Evolutionary conservation across 2,329 filamentous ascomycete species (phyloP), one percentile per base, ranked within the genome.

Genomic region (Claviceps spartinae): DNA sequence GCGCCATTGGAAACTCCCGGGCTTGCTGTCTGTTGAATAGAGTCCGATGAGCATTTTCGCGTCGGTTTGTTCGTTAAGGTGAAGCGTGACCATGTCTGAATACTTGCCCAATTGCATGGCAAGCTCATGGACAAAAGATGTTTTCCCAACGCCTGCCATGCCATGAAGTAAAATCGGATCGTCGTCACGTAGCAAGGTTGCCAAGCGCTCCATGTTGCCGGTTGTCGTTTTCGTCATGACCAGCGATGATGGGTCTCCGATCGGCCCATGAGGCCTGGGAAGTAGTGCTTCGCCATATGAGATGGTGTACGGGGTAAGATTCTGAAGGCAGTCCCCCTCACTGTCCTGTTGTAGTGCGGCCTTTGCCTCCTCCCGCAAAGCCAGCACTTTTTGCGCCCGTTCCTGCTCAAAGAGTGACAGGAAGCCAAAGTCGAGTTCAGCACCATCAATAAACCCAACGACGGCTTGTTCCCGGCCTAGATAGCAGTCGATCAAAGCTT

Each of bases 21-120:
- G 90, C 55, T 84, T 86, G 16, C 85, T 81, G 53, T 89, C 90
- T 22, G 89, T 93, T 1, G 91, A 87, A 68, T 99, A 97, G 64
- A 97, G 81, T 3, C 93, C 93, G 56, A 98, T 81, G 42, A 99
- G 79, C 72, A 95, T 86, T 67, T 98, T 99, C 0, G 91, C 90
- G 68, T 99, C 93, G 2, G 90, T 97, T 67, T 99, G 94, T 67
- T 97, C 93, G 64, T 98, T 98, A 37, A 99, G 74, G 67, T 98
- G 91, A 34, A 99, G 75, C 3, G 91, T 97, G 50, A 98, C 85
- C 82, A 98, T 89, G 54, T 79, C 81, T 5, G 83, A 78, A 22
- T 86, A 79, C 68, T 88, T 88, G 55, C 86, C 86, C 52, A 97
- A 78, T 58, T 85, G 79, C 60, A 79, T 80, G 24, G 91, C 90